A percentile compares a stretch with the other conserved stretches of the same genome.
Conservation (phyloP, 108 stramenopile species). For the Nitzschia putrida region DNA sequence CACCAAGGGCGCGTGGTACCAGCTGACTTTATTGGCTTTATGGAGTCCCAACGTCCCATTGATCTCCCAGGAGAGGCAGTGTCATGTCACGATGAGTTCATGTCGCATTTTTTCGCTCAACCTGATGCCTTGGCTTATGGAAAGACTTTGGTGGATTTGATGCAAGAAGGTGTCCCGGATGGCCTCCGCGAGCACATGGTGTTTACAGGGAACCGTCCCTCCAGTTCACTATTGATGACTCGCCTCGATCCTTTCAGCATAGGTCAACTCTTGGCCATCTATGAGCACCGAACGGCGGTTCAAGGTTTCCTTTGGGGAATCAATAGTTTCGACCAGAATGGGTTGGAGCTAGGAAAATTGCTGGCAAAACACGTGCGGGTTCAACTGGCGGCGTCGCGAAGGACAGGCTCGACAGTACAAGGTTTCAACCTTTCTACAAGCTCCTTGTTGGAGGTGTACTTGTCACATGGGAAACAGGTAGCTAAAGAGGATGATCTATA, state of each 20-base stretch:
- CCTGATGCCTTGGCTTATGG: conserved; percentile 97
- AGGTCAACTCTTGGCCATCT: conserved; percentile 94
- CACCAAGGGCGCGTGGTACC: conserved; percentile 98
- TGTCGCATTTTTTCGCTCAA: conserved; percentile 99
- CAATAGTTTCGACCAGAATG: conserved; percentile 96
- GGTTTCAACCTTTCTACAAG: conserved; percentile 87
- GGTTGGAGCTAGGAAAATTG: conserved; percentile 87
- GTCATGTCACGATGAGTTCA: conserved; percentile 97
- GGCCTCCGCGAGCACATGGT: conserved; percentile 87
- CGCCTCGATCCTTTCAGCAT: conserved; percentile 79
- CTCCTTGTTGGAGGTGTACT: conserved; percentile 72
- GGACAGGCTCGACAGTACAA: conserved; percentile 80
- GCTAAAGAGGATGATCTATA: neutral
- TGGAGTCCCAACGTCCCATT: conserved; percentile 74
- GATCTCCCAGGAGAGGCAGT: conserved; percentile 73
- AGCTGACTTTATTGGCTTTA: conserved; percentile 96
- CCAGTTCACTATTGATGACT: conserved; percentile 81
- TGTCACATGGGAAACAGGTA: conserved; percentile 58
- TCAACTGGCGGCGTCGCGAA: conserved; percentile 66
- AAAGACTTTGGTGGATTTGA: conserved; percentile 82
- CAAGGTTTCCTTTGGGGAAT: conserved; percentile 99
- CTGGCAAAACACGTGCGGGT: conserved; percentile 82
- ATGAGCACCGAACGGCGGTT: conserved; percentile 97
- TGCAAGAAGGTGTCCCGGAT: conserved; percentile 88
- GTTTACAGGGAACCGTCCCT: conserved; percentile 97